These are phyloP conservation scores for Amoebophrya sp. DNA, from an alignment of 169 alveolate genomes.

Conservation along the genomic window DNA sequence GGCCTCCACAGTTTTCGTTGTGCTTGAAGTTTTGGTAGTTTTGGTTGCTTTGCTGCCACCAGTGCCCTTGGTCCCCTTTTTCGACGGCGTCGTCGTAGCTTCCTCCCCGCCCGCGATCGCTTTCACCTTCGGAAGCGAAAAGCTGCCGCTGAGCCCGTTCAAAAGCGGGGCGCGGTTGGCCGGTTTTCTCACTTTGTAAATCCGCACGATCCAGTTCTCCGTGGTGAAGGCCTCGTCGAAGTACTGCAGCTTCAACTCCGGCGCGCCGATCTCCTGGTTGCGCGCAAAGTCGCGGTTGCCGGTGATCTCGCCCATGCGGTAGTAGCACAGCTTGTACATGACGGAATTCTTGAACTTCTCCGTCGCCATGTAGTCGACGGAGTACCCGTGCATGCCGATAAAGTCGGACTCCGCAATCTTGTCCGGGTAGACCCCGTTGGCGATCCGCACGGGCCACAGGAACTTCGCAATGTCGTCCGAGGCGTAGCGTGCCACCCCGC, in stretches of 20 bases:
- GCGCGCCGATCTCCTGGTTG: conserved; percentile 61
- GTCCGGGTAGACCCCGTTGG: conserved; percentile 88
- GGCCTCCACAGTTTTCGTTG: too few relatives aligned
- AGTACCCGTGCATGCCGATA: conserved; percentile 59
- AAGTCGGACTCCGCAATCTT: conserved; percentile 55
- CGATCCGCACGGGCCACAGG: conserved; percentile 95
- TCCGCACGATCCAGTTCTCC: conserved; percentile 93
- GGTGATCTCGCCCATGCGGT: conserved; percentile 67
- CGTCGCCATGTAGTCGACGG: conserved; percentile 85
- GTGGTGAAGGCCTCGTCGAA: conserved; percentile 94
- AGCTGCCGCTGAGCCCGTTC: too few relatives aligned
- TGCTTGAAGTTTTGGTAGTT: too few relatives aligned
- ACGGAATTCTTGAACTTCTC: conserved; percentile 78
- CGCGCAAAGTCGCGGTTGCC: conserved; percentile 43
- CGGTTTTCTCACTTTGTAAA: conserved; percentile 71
- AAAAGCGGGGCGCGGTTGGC: background rate
- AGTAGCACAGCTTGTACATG: conserved; percentile 86
- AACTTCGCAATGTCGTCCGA: conserved; percentile 97
- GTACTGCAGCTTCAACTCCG: conserved; percentile 61
- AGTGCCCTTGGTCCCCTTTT: too few relatives aligned
- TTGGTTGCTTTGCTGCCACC: too few relatives aligned
- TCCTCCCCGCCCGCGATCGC: too few relatives aligned
- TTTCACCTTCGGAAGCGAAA: too few relatives aligned
- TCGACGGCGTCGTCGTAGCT: too few relatives aligned
- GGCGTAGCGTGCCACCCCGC: conserved; percentile 90